phyloP scores from a whole-genome alignment of 257 asterid species.

The Haberlea rhodopensis region DNA sequence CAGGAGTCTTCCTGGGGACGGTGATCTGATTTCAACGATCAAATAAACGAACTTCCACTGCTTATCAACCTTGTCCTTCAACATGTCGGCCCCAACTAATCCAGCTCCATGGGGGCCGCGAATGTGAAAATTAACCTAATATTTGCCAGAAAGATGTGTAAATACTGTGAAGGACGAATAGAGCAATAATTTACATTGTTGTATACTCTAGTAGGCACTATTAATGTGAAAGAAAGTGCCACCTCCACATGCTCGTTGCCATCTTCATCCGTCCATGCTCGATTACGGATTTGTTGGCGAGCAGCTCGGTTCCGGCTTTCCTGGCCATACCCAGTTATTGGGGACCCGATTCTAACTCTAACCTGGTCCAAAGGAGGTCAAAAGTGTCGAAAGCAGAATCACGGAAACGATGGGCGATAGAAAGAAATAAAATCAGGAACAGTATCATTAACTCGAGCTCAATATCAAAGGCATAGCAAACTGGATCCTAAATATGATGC shows the following conservation, averaged over 20 bases:
- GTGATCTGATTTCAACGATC: conserved; percentile 49
- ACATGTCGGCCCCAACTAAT: conserved; percentile 57
- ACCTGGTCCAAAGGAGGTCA: conserved; percentile 34
- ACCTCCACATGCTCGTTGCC: conserved; percentile 61
- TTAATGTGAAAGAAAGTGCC: neutral
- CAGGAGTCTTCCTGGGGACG: conserved; percentile 48
- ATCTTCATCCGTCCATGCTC: conserved; percentile 55
- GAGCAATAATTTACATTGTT: neutral
- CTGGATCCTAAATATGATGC: neutral
- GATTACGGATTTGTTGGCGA: conserved; percentile 57
- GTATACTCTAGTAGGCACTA: neutral
- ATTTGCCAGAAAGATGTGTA: neutral
- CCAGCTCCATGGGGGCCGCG: conserved; percentile 69
- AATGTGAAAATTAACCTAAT: conserved; percentile 55
- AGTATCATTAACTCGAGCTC: neutral
- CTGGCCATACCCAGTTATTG: conserved; percentile 59
- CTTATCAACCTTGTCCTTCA: conserved; percentile 49
- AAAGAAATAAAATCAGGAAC: neutral
- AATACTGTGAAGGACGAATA: neutral
- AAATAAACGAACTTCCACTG: conserved; percentile 57
- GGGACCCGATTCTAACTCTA: conserved; percentile 62
- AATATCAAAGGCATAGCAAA: neutral
- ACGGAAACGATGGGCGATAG: neutral
- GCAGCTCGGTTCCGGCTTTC: conserved; percentile 65
- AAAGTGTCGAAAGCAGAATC: neutral